Evolutionary conservation across 2,329 filamentous ascomycete genomes (phyloP), one percentile per base, ranked within the genome.

Genomic region (Aspergillus chevalieri): DNA sequence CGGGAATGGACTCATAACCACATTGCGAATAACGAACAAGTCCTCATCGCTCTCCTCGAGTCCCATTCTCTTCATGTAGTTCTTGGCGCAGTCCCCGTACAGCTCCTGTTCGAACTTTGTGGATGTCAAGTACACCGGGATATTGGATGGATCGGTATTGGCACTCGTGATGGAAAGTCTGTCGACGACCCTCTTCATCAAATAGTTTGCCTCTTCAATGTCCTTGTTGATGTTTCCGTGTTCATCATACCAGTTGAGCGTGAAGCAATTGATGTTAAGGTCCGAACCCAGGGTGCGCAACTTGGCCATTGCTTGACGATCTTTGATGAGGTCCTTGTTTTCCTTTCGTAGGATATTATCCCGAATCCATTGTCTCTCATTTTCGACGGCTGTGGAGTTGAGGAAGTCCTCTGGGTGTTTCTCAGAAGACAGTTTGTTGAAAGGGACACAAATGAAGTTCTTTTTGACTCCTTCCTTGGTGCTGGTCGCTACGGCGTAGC

Each of bases 141-240:
- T 72, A 9, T 65, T 26, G 8, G 17, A 17, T 4, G 54, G 50
- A 6, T 75, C 65, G 4, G 73, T 70, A 9, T 65, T 59, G 0
- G 68, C 65, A 0, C 64, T 67, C 17, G 69, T 71, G 26, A 77
- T 68, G 0, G 73, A 76, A 0, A 77, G 53, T 1, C 56, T 59
- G 34, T 75, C 62, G 1, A 77, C 63, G 7, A 78, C 69, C 3
- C 69, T 61, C 50, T 65, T 66, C 67, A 75, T 78, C 17, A 78
- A 64, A 50, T 76, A 74, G 50, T 77, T 78, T 4, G 74, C 74
- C 52, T 76, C 74, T 50, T 74, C 73, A 2, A 76, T 59, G 42
- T 77, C 73, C 0, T 57, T 61, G 51, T 77, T 77, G n/a, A 74
- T 58, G 0, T 42, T 58, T 0, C 70, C 72, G 12, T 75, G 53